Percentiles rank a stretch among this genome's conserved stretches.
Conservation (phyloP, 2,329 filamentous ascomycete species). For the Cladobotryum protrusum region DNA sequence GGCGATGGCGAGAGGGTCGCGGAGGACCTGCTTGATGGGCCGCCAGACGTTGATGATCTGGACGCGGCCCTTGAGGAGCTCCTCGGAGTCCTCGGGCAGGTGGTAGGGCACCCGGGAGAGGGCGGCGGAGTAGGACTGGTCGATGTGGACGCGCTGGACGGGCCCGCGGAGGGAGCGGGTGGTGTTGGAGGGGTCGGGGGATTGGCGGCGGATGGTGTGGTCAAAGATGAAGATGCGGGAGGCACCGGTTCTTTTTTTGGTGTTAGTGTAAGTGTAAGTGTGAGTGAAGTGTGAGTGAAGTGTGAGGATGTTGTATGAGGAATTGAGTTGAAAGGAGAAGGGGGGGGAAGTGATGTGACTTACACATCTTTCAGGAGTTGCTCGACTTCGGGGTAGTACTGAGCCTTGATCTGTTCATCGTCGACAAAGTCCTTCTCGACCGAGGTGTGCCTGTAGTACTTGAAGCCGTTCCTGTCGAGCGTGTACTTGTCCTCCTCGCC, state of each 20-base stretch:
- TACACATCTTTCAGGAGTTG: slow-evolving; percentile 55
- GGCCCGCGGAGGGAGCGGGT: slow-evolving; percentile 33
- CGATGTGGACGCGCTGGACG: slow-evolving; percentile 47
- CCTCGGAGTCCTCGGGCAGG: slow-evolving; percentile 38
- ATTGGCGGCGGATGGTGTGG: slow-evolving; percentile 46
- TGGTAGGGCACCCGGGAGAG: slow-evolving; percentile 33
- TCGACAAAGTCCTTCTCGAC: slow-evolving; percentile 38
- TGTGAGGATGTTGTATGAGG: background rate
- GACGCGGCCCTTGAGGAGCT: slow-evolving; percentile 38
- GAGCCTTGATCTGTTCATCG: slow-evolving; percentile 54
- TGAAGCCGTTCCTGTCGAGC: slow-evolving; percentile 35
- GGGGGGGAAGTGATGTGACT: slow-evolving; percentile 16
- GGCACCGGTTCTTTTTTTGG: slow-evolving; percentile 44
- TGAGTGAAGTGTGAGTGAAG: background rate
- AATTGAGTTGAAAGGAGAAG: background rate
- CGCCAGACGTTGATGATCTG: slow-evolving; percentile 52
- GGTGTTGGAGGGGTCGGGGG: slow-evolving; percentile 39
- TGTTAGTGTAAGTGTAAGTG: background rate
- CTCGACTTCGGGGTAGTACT: slow-evolving; percentile 70
- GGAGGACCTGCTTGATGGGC: slow-evolving; percentile 43
- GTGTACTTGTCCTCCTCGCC: slow-evolving; percentile 30
- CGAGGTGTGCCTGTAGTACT: slow-evolving; percentile 24
- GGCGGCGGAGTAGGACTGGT: slow-evolving; percentile 46
- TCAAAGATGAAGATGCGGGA: slow-evolving; percentile 54
- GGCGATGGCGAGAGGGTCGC: slow-evolving; percentile 49